Evolutionary conservation across 257 asterid genomes (phyloP), one percentile per base, ranked within the genome.

Genomic region (Solanum medicagineum): DNA sequence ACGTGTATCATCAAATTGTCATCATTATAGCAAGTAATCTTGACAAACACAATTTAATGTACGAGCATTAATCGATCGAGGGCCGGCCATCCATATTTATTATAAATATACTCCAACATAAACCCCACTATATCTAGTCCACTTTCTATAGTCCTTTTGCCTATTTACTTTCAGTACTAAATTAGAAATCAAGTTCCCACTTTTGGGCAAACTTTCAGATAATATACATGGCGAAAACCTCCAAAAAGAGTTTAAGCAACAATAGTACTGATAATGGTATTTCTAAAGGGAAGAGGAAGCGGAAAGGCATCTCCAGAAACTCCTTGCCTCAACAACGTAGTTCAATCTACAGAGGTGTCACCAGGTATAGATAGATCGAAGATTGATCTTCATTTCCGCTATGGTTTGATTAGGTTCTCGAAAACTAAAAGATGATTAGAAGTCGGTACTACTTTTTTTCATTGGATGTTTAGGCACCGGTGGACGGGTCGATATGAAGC

Each of bases 401-500:
- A 36, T 32, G 36, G 4, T 68, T 69, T 40, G 22, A 29, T 8
- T 11, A 12, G 14, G 45, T 47, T 62, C 8, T 62, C 7, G 3
- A 36, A 4, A 7, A 62, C 10, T 2, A 17, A 40, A 0, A 20
- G 2, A 20, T 19, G 5, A 71, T 36, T 36, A 36, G 36, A 69
- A 69, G 24, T 66, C 24, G 3, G 8, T 7, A 12, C 16, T 63
- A 4, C n/a, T 20, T 44, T 26, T 26, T 2, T 26, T 1, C 10
- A 15, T 4, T 68, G 13, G 22, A 15, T 68, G 3, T 51, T 69
- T 88, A 96, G 99, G 91, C 99, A 96, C 91, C 85, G 99, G 81
- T 96, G 98, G 99, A 96, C 99, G 0, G 99, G 99, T 24, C 93
- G 99, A 3, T 96, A 89, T 68, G 99, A 96, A 91, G 99, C 99